phyloP scores from a whole-genome alignment of 495 filamentous ascomycete genomes.

The Neurospora sp. region DNA sequence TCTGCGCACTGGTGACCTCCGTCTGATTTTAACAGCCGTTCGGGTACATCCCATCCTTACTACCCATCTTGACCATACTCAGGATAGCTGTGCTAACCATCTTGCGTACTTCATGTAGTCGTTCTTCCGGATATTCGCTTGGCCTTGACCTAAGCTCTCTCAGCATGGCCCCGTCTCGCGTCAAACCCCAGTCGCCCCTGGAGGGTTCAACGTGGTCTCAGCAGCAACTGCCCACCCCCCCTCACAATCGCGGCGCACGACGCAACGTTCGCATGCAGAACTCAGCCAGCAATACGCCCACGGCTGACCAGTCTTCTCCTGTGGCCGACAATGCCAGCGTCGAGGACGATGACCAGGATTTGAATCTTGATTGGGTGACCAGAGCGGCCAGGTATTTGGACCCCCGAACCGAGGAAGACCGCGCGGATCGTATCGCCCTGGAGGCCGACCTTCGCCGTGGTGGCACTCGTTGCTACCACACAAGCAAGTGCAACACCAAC shows the following conservation, averaged over 20 bases:
- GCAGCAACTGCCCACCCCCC: neutral
- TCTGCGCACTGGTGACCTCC: neutral
- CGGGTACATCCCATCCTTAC: neutral
- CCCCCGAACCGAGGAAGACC: neutral
- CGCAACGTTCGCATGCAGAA: neutral
- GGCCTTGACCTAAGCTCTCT: neutral
- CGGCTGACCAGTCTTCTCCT: neutral
- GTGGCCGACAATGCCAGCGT: neutral
- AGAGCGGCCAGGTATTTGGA: neutral
- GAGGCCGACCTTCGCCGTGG: neutral
- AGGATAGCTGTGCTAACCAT: neutral
- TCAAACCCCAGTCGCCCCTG: neutral
- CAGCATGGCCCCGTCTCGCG: neutral
- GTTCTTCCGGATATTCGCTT: neutral
- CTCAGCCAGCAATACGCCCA: neutral
- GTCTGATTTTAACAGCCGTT: neutral
- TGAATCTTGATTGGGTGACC: neutral
- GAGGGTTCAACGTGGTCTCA: neutral
- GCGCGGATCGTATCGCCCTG: neutral
- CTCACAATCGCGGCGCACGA: neutral
- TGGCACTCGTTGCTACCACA: conserved; percentile 22
- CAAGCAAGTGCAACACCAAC: conserved; percentile 37
- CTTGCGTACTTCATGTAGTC: neutral
- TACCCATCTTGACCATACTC: neutral
- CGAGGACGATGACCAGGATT: neutral